These are phyloP conservation scores for Rhizopus sp. DNA, from an alignment of 371 early-diverging fungal species.

Conservation along the genomic window DNA sequence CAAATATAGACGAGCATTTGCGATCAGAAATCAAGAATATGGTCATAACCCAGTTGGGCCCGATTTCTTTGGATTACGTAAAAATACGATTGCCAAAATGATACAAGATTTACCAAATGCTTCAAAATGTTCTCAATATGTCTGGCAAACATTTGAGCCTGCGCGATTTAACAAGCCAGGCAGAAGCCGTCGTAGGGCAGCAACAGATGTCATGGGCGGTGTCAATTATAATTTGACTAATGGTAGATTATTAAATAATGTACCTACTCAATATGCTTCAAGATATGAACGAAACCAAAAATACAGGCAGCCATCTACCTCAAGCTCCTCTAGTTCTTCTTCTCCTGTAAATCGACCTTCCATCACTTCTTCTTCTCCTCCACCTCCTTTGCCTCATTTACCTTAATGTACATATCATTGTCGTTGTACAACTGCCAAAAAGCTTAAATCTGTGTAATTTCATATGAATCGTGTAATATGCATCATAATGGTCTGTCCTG, in stretches of 20 bases:
- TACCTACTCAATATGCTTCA: constrained; percentile 18
- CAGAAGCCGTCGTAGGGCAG: constrained; percentile 42
- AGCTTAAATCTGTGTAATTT: too few species aligned
- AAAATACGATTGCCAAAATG: constrained; percentile 87
- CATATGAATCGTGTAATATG: too few species aligned
- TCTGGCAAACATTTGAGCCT: constrained; percentile 69
- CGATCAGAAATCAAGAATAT: constrained; percentile 78
- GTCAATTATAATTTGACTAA: constrained; percentile 47
- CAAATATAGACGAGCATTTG: constrained; percentile 45
- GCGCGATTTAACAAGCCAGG: constrained; percentile 51
- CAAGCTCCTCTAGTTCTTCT: background rate
- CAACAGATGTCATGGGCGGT: constrained; percentile 38
- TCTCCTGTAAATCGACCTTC: background rate
- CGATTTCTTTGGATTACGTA: constrained; percentile 90
- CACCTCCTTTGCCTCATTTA: too few species aligned
- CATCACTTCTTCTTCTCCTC: too few species aligned
- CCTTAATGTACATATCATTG: too few species aligned
- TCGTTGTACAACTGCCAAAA: too few species aligned
- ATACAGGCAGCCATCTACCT: background rate
- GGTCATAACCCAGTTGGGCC: constrained; percentile 88
- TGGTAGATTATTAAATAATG: constrained; percentile 25
- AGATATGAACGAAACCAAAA: constrained; percentile 1
- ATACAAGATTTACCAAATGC: constrained; percentile 89
- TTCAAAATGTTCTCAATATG: constrained; percentile 74
- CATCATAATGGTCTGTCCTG: too few species aligned